These are phyloP conservation scores for Gastrodia elata DNA, from an alignment of 106 monocot genomes.

Conservation along the genomic window DNA sequence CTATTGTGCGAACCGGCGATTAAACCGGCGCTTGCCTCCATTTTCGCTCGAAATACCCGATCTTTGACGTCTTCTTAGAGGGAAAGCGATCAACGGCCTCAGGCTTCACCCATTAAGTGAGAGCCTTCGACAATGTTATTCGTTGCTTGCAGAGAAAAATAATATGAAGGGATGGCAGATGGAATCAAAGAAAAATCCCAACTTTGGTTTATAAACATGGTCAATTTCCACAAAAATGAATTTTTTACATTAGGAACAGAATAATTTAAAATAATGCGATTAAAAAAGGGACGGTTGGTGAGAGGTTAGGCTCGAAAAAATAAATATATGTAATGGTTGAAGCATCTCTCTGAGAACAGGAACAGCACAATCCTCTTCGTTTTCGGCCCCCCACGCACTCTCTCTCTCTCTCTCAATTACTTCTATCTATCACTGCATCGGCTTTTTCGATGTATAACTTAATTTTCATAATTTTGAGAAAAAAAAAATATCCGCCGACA, in stretches of 20 bases:
- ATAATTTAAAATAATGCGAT: not conserved
- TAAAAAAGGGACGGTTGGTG: constrained; percentile 3
- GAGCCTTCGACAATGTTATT: not conserved
- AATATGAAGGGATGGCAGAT: not conserved
- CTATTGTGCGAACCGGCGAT: constrained; percentile 90
- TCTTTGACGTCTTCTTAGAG: too few relatives aligned
- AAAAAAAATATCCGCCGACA: not conserved
- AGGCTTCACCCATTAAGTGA: not conserved
- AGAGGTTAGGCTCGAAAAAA: constrained; percentile 1
- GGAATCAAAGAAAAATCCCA: not conserved
- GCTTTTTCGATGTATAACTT: not conserved
- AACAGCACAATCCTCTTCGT: not conserved
- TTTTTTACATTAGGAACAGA: not conserved
- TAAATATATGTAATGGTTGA: not conserved
- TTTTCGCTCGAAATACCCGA: constrained; percentile 4
- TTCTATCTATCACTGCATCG: not conserved
- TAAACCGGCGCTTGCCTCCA: constrained; percentile 67
- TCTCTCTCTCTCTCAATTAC: not conserved
- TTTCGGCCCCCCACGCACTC: not conserved
- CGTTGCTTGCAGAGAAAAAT: not conserved
- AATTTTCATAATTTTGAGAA: not conserved
- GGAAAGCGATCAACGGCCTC: not conserved
- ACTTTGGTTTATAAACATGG: not conserved
- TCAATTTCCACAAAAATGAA: not conserved
- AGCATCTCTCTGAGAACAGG: not conserved